These are phyloP conservation scores for Gossypium gossypioides DNA, from an alignment of 441 rosid genomes.

Conservation along the genomic window DNA sequence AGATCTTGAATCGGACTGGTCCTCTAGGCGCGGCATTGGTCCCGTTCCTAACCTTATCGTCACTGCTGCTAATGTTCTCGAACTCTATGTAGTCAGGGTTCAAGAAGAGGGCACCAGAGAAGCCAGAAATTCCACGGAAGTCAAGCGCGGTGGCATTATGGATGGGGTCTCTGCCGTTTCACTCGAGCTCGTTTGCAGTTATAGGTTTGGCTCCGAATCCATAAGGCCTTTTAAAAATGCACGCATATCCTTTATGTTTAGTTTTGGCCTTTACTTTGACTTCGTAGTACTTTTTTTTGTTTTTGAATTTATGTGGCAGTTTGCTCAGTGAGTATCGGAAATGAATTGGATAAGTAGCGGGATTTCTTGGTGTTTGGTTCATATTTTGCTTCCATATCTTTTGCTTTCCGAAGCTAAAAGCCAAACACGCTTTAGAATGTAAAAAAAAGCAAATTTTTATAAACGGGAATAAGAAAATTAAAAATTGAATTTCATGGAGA, in stretches of 20 bases:
- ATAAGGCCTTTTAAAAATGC: background rate
- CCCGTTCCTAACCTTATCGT: conserved; percentile 71
- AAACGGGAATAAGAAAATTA: background rate
- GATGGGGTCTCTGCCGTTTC: conserved; percentile 75
- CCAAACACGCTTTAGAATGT: background rate
- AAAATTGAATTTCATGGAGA: background rate
- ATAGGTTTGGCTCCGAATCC: conserved; percentile 36
- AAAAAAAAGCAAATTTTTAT: background rate
- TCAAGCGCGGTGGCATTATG: conserved; percentile 67
- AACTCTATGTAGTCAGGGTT: conserved; percentile 73
- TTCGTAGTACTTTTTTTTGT: background rate
- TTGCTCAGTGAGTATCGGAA: background rate
- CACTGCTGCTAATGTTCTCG: conserved; percentile 70
- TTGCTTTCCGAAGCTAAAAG: background rate
- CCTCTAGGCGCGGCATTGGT: conserved; percentile 49
- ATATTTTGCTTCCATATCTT: background rate
- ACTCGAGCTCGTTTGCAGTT: conserved; percentile 91
- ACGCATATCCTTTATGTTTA: background rate
- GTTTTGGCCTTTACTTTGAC: background rate
- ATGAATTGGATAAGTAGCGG: conserved; percentile 1
- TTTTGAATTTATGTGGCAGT: background rate
- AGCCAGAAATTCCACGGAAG: conserved; percentile 33
- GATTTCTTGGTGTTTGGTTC: background rate
- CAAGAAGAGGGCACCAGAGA: conserved; percentile 57
- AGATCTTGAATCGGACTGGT: conserved; percentile 63